Percentiles rank a stretch among this genome's conserved stretches.
These are phyloP conservation scores for Colletotrichum noveboracense DNA, from an alignment of 2,329 filamentous ascomycete genomes.

Conservation along the genomic window DNA sequence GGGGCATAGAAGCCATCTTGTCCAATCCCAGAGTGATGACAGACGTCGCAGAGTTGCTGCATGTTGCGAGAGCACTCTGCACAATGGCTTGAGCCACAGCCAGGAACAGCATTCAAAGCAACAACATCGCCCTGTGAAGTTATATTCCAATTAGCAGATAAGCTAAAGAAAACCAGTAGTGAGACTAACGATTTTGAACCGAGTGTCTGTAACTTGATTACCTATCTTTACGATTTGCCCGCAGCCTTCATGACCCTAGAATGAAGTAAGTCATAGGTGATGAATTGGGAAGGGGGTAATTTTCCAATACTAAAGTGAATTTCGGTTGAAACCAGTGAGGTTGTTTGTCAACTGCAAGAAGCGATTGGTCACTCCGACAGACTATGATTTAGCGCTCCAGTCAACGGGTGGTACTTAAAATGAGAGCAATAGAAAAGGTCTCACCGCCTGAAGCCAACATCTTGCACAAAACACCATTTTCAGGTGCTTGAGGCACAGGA, in stretches of 20 bases:
- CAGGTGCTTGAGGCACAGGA: slow-evolving; percentile 27
- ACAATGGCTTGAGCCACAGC: slow-evolving; percentile 35
- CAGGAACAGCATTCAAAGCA: slow-evolving; percentile 33
- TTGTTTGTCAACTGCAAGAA: slow-evolving; percentile 32
- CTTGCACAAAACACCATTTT: slow-evolving; percentile 34
- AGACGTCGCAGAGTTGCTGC: slow-evolving; percentile 38
- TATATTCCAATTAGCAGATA: background rate
- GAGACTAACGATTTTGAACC: slow-evolving; percentile 22
- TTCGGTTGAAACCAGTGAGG: slow-evolving; percentile 32
- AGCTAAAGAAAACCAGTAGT: background rate
- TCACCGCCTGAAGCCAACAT: slow-evolving; percentile 37
- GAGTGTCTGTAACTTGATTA: slow-evolving; percentile 8
- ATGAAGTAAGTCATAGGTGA: background rate
- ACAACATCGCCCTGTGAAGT: slow-evolving; percentile 32
- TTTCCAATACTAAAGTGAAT: slow-evolving; percentile 26
- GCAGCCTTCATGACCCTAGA: slow-evolving; percentile 30
- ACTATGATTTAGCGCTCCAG: slow-evolving; percentile 20
- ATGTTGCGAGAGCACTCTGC: slow-evolving; percentile 44
- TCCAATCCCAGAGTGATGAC: slow-evolving; percentile 47
- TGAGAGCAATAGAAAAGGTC: background rate
- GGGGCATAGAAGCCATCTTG: slow-evolving; percentile 48
- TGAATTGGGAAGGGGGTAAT: background rate
- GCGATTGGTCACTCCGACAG: slow-evolving; percentile 36
- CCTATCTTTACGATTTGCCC: slow-evolving; percentile 28
- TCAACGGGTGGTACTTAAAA: background rate